A percentile compares a stretch with the other conserved stretches of the same genome.
phyloP scores from a whole-genome alignment of 1,139 yeast species.

The Pneumocystis canis region DNA sequence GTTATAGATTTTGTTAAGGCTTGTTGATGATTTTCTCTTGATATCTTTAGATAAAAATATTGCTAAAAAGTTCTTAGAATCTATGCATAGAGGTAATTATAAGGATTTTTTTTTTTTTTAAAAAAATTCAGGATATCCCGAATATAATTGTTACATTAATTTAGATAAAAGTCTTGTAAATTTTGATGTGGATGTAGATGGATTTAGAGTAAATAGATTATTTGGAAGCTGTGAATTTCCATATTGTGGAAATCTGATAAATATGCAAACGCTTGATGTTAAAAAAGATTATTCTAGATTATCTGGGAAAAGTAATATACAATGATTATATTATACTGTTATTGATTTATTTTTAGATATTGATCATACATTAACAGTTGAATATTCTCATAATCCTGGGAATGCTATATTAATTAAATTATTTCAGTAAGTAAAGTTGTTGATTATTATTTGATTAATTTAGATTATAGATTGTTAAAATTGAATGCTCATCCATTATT shows the following conservation, averaged over 20 bases:
- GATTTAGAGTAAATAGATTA: constrained; percentile 7
- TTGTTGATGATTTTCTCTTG: constrained; percentile 77
- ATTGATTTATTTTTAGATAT: constrained; percentile 6
- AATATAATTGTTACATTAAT: constrained; percentile 50
- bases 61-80: constrained; percentile 21
- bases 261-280: constrained; percentile 14
- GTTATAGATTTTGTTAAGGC: constrained; percentile 32
- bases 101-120: not conserved
- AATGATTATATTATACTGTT: not conserved
- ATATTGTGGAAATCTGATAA: constrained; percentile 16
- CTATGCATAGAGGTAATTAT: constrained; percentile 20
- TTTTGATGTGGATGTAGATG: constrained; percentile 13
- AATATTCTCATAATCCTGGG: constrained; percentile 10
- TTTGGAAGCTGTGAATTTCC: constrained; percentile 11
- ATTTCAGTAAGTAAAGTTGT: constrained; percentile 8
- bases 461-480: constrained; percentile 7
- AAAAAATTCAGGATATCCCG: constrained; percentile 28
- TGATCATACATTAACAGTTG: constrained; percentile 12
- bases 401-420: constrained; percentile 6
- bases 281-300: constrained; percentile 13
- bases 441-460: not conserved
- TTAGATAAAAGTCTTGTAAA: constrained; percentile 36
- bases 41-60: constrained; percentile 32
- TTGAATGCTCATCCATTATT: constrained; percentile 7
- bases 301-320: constrained; percentile 3